A percentile compares a stretch with the other conserved stretches of the same genome.
Evolutionary conservation across 1,139 yeast species (phyloP).

Genomic region (Suhomyces panamericanus): DNA sequence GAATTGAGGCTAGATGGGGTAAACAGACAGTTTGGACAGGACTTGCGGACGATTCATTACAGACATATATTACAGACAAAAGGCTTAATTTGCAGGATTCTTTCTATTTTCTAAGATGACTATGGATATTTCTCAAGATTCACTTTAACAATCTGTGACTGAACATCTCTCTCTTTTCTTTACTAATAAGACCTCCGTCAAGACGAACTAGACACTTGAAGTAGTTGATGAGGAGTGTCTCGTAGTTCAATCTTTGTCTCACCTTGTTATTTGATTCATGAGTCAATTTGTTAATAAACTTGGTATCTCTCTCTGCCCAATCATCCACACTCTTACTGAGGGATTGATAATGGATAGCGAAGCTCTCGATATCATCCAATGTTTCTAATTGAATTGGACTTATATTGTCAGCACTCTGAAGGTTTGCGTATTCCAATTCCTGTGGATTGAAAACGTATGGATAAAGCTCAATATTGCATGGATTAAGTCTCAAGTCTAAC

Average conservation of each 20-base stretch:
- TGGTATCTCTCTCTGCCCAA: constrained; percentile 41
- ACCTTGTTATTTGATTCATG: constrained; percentile 23
- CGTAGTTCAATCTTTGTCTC: constrained; percentile 38
- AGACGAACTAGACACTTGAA: constrained; percentile 37
- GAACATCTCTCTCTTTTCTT: constrained; percentile 24
- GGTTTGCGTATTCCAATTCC: constrained; percentile 32
- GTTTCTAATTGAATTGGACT: constrained; percentile 44
- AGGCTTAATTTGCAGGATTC: no score
- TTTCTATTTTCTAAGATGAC: no score
- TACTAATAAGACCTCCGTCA: constrained; percentile 39
- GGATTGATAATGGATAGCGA: constrained; percentile 43
- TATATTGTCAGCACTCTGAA: constrained; percentile 13
- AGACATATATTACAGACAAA: neutral
- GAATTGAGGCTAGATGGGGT: neutral
- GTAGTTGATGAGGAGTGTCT: constrained; percentile 37
- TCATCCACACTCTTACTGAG: constrained; percentile 33
- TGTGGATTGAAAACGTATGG: constrained; percentile 55
- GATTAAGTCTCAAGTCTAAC: constrained; percentile 54
- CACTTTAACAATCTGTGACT: constrained; percentile 17
- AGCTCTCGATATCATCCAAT: constrained; percentile 48
- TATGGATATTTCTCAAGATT: neutral
- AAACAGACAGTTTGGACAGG: neutral
- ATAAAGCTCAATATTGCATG: constrained; percentile 48
- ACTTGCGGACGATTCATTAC: no score
- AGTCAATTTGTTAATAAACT: constrained; percentile 25